These are phyloP conservation scores for Pueraria montana DNA, from an alignment of 306 rosid species.

Conservation along the genomic window DNA sequence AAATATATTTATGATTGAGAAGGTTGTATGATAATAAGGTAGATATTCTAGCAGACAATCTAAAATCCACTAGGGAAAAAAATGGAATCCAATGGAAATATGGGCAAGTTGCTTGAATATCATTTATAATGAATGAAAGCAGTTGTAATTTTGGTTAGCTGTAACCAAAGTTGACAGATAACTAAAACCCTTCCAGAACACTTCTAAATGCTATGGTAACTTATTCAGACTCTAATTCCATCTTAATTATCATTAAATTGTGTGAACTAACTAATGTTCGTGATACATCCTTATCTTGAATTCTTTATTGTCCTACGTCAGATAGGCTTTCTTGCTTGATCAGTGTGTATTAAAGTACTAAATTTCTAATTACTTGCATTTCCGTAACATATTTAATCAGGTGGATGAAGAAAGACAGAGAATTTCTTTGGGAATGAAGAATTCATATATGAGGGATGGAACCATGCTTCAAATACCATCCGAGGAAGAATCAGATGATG, in stretches of 20 bases:
- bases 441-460: conserved; percentile 58
- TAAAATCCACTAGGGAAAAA: background rate
- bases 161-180: background rate
- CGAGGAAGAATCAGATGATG: conserved; percentile 63
- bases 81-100: conserved; percentile 12
- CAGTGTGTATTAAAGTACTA: conserved; percentile 30
- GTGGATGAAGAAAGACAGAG: conserved; percentile 79
- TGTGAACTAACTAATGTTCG: background rate
- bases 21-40: background rate
- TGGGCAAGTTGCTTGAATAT: conserved; percentile 19
- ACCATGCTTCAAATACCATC: conserved; percentile 42
- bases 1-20: conserved; percentile 3
- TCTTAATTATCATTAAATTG: conserved; percentile 21
- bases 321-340: conserved; percentile 17
- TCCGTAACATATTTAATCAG: conserved; percentile 53
- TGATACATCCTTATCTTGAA: background rate
- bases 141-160: conserved; percentile 22
- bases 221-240: background rate
- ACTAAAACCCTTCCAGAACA: background rate
- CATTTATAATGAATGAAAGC: background rate
- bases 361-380: conserved; percentile 36
- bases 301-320: conserved; percentile 1
- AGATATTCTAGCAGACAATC: conserved; percentile 7
- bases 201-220: background rate
- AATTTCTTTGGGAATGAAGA: conserved; percentile 93